Evolutionary conservation across 1,284 basidiomycete genomes (phyloP), one percentile per base, ranked within the genome.

Genomic region (Tylopilus sp.): DNA sequence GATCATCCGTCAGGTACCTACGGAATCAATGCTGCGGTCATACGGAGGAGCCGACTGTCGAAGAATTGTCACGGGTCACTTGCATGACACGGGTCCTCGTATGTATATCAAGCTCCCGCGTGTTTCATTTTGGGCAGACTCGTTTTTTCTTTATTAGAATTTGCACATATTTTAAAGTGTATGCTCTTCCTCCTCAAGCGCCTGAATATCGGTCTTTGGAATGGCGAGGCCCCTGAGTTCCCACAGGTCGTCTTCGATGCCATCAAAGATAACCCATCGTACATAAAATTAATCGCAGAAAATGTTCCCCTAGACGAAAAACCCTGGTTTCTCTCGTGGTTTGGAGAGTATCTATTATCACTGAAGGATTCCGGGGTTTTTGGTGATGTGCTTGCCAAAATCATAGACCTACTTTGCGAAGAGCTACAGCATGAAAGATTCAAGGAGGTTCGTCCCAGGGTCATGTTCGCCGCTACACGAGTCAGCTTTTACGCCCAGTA

Each of bases 341-440:
- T 83, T 56, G 66, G 71, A 37, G 76, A 81, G 48, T 84, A 77
- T 59, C 62, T 90, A 37, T 70, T 72, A 53, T 78, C 80, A 7
- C 65, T 87, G 36, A 76, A 73, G 54, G 70, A 75, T 42, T 69
- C 72, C 31, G 64, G 73, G 9, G 71, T 73, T 5, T 88, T 87
- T 64, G 73, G 73, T 7, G 81, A 84, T 50, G 74, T 86, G n/a
- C 70, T 93, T 8, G 84, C 84, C 4, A 83, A 80, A 60, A 73
- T 85, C 28, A 71, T 81, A 21, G 81, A 82, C 56, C 85, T 89
- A 53, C 73, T 89, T 40, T 88, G 83, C 62, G 85, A 85, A 59
- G 85, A 90, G 57, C 66, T 87, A 30, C 89, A 91, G 62, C 87
- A 91, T 59, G 81, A 83, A 54, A 76, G 84, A 9, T 85, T 88